Percentiles rank a stretch among this genome's conserved stretches.
Conservation (phyloP, 73 alveolate species). For the Stentor coeruleus region DNA sequence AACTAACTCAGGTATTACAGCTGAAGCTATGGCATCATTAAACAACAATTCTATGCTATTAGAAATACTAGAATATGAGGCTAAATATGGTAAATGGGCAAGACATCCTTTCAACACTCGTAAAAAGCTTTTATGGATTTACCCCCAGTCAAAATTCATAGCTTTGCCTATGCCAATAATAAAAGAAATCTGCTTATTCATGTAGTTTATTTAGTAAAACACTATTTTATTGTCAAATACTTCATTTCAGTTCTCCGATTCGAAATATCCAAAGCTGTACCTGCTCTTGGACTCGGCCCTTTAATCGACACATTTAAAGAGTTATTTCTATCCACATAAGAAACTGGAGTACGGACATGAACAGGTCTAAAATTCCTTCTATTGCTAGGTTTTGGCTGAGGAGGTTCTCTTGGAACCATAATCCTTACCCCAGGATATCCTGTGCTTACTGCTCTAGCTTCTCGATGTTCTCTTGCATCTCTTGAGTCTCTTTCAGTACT, state of each 20-base stretch:
- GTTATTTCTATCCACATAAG: not conserved
- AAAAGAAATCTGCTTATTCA: not conserved
- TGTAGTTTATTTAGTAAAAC: conserved; percentile 1
- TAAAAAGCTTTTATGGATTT: conserved; percentile 7
- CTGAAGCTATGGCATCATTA: not conserved
- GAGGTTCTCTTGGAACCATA: not conserved
- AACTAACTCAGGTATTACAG: conserved; percentile 11
- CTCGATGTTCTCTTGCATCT: no score
- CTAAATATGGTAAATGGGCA: not conserved
- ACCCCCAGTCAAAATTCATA: not conserved
- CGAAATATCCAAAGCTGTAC: not conserved
- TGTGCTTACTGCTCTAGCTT: conserved; percentile 2
- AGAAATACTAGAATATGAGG: not conserved
- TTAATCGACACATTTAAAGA: not conserved
- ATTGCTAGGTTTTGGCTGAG: not conserved
- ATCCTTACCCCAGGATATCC: not conserved
- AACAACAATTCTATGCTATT: not conserved
- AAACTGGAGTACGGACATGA: not conserved
- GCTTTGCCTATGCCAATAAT: not conserved
- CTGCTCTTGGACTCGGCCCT: not conserved
- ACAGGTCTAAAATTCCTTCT: not conserved
- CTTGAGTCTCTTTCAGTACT: not conserved
- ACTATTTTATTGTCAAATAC: not conserved
- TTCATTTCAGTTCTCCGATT: not conserved
- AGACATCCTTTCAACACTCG: not conserved